Evolutionary conservation across 2,329 filamentous ascomycete genomes (phyloP), one percentile per base, ranked within the genome.

Genomic region (Aureobasidium sp.): DNA sequence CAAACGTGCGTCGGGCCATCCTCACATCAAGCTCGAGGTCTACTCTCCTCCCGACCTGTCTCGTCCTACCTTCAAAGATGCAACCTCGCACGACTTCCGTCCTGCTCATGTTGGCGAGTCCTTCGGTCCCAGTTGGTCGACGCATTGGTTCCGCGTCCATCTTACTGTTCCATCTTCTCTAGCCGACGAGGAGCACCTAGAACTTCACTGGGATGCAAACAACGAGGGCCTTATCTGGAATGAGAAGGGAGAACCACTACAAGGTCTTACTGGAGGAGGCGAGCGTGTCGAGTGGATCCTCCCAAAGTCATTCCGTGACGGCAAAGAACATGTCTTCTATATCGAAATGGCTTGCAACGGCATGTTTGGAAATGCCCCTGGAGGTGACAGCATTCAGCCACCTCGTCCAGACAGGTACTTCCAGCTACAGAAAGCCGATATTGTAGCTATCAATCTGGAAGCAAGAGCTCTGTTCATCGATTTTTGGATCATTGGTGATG

Each of bases 311-410:
- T 96, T 89, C 77, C 84, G 89, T 65, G 90, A 96, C 73, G 92
- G 91, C 59, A 86, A 93, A 72, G 84, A 92, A 70, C 92, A 97
- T 73, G 85, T 82, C 20, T 89, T 99, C 69, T 99, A 97, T 74
- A 87, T 99, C 66, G 94, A 99, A 78, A 96, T 97, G 90, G 94
- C 94, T 24, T 97, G 94, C 77, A 99, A 99, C 74, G 87, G 88
- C 74, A 97, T 97, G 92, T 97, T 97, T 77, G 94, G 94, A 68
- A 96, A 96, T 73, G 88, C 92, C 0, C 82, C 88, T 0, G 88
- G 88, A 24, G 91, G 90, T 29, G 90, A 95, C 73, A 85, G 82
- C 36, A 97, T 97, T 68, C 90, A 96, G 72, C 92, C 94, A 15
- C 94, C 94, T 0, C 81, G 88, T 64, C 89, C 90, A n/a, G 85